Evolutionary conservation across 257 asterid species (phyloP), one percentile per base, ranked within the genome.

Genomic region (Nicotiana sylvestris): DNA sequence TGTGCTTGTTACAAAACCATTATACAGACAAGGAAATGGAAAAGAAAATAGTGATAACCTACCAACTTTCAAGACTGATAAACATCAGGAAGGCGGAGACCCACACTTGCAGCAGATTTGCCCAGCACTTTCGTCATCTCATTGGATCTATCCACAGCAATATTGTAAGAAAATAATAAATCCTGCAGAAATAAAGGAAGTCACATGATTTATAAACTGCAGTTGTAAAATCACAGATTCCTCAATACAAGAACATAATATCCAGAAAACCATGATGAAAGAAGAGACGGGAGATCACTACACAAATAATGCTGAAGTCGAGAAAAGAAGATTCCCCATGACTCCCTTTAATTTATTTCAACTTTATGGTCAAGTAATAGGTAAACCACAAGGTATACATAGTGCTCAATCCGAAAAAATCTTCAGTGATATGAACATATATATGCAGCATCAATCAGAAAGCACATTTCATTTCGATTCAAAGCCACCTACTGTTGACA

Each of bases 61-160:
- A 89, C 92, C 88, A 51, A 25, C 77, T 56, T 82, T 90, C 87
- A 94, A 21, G 91, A 76, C 92, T 88, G 86, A 86, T 94, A 94
- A 77, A 81, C 95, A 4, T 94, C 90, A 27, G 98, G 98, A 85
- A 96, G 98, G 82, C 82, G 91, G 76, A 96, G 97, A 81, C 97
- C 99, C n/a, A 96, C 99, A 27, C 97, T 94, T 35, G 97, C 91
- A 78, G 97, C 99, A 85, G 98, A 96, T 89, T 91, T 96, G 15
- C 92, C 89, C 4, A 96, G 89, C 74, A 90, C 82, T 76, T 80
- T 92, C 83, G 90, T 90, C 97, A 96, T 91, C 88, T 94, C 98
- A 15, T 87, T 88, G 11, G 97, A 70, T 84, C 98, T 89, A 90
- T 96, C 98, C 81, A 94, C 95, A 3, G 96, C 99, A 3, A 96